Conservation (phyloP, 2,329 filamentous ascomycete genomes). For the Aspergillus costaricaensis region DNA sequence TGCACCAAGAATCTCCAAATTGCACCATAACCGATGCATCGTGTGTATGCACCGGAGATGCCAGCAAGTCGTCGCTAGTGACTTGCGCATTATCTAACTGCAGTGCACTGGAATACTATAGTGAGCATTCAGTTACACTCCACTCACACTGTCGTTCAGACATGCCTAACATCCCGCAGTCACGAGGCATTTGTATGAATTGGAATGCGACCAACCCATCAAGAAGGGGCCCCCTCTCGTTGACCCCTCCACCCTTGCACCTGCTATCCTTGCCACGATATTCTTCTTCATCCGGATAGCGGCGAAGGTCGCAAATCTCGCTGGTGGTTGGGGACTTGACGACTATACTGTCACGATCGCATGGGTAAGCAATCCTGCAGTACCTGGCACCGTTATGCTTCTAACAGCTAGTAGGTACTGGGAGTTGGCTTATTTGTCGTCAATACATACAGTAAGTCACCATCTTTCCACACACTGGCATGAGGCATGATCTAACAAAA, state of each 20-base stretch:
- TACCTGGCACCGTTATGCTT: too few relatives aligned
- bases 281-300: slow-evolving; percentile 17
- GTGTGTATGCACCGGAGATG: slow-evolving; percentile 9
- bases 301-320: slow-evolving; percentile 15
- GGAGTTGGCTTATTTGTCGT: slow-evolving; percentile 14
- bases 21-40: neutral
- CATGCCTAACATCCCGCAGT: slow-evolving; percentile 11
- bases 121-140: neutral
- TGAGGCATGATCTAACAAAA: neutral
- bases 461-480: too few relatives aligned
- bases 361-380: slow-evolving; percentile 12
- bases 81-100: slow-evolving; percentile 6
- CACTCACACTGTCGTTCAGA: neutral
- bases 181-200: slow-evolving; percentile 1
- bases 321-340: slow-evolving; percentile 20
- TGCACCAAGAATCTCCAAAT: neutral
- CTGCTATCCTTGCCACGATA: slow-evolving; percentile 16
- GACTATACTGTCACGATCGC: slow-evolving; percentile 21
- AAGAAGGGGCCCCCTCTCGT: slow-evolving; percentile 13
- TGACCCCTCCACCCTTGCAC: slow-evolving; percentile 15
- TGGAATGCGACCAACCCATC: slow-evolving; percentile 11
- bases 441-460: slow-evolving; percentile 17
- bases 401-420: slow-evolving; percentile 9
- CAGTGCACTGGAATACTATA: slow-evolving; percentile 9
- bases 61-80: neutral